Evolutionary conservation across 73 alveolate species (phyloP).

Genomic region (Tetrahymena elliotti): DNA sequence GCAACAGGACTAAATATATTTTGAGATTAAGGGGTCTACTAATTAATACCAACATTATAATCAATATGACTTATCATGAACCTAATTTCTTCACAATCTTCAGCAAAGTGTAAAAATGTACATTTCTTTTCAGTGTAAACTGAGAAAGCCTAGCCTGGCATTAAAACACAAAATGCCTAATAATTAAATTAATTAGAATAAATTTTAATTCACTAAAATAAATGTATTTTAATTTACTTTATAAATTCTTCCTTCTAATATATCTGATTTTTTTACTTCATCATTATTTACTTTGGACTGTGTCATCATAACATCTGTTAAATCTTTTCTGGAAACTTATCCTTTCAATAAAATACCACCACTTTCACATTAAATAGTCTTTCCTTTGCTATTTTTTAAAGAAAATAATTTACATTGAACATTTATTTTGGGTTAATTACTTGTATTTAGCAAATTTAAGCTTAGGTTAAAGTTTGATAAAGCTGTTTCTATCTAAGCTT

Average conservation of each 20-base stretch:
- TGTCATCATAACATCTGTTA: not conserved
- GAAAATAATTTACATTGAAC: not conserved
- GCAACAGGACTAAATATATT: not conserved
- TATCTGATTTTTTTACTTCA: not conserved
- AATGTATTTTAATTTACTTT: not conserved
- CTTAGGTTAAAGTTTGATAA: not conserved
- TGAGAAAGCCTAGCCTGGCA: not conserved
- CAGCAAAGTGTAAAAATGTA: not conserved
- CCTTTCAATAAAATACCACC: not conserved
- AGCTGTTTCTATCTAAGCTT: not conserved
- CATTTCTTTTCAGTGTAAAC: not conserved
- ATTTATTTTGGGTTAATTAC: not conserved
- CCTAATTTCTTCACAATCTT: not conserved
- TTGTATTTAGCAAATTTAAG: not conserved
- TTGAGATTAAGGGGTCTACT: not conserved
- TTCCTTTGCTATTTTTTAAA: not conserved
- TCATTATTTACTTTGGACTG: not conserved
- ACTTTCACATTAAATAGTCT: not conserved
- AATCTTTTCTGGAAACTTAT: not conserved
- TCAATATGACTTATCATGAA: not conserved
- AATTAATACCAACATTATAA: not conserved
- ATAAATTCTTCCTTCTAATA: not conserved
- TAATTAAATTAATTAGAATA: not conserved
- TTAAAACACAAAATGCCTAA: not conserved
- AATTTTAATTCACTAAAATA: not conserved